These are phyloP conservation scores for Erythrobasidium hasegawianum DNA, from an alignment of 1,284 basidiomycete species.

Conservation along the genomic window DNA sequence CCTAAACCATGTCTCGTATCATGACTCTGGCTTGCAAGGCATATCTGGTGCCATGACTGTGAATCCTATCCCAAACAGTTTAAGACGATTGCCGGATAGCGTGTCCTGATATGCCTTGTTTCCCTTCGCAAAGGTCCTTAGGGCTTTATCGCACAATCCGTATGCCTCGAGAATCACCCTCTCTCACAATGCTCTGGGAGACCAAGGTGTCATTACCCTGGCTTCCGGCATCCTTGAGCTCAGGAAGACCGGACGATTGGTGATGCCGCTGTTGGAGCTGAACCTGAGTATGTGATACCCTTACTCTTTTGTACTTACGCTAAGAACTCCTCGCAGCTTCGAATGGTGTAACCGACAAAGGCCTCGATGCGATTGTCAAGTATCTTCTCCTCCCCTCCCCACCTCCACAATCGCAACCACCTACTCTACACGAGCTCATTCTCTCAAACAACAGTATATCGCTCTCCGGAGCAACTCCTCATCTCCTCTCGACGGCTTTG, in stretches of 20 bases:
- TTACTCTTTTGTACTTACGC: neutral
- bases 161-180: constrained; percentile 26
- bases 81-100: neutral
- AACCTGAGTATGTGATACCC: constrained; percentile 25
- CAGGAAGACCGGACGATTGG: constrained; percentile 21
- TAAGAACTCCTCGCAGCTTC: constrained; percentile 5
- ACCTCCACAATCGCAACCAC: constrained; percentile 28
- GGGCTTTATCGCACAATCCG: constrained; percentile 23
- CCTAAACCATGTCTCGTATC: constrained; percentile 29
- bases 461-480: constrained; percentile 12
- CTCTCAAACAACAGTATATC: constrained; percentile 29
- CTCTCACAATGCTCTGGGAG: constrained; percentile 23
- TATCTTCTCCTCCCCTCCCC: constrained; percentile 31
- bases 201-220: constrained; percentile 20
- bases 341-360: constrained; percentile 32
- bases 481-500: constrained; percentile 30
- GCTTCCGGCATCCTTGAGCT: constrained; percentile 30
- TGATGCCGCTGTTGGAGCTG: constrained; percentile 20
- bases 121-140: constrained; percentile 1
- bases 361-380: constrained; percentile 28
- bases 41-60: constrained; percentile 27
- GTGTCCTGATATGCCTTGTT: constrained; percentile 7
- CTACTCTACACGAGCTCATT: constrained; percentile 28
- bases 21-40: constrained; percentile 29
- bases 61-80: constrained; percentile 9